Percentiles rank a stretch among this genome's conserved stretches.
Evolutionary conservation across 192 early-diverging fungal genomes (phyloP).

Genomic region (Jimgerdemannia flammicorona): DNA sequence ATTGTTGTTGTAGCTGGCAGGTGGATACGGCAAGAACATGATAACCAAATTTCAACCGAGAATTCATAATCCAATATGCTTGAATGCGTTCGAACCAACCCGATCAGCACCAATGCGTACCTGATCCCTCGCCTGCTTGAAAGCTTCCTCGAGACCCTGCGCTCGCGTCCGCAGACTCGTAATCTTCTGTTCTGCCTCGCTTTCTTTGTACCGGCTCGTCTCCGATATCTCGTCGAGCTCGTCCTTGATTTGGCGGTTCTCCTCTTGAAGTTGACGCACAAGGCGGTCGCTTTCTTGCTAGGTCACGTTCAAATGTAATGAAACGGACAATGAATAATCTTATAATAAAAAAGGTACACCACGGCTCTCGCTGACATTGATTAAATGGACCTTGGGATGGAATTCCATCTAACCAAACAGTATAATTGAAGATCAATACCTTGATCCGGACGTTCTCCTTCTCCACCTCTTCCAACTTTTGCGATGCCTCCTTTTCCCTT

Average conservation of each 20-base stretch:
- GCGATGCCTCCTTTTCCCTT: neutral
- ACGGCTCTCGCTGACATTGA: no score
- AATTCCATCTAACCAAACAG: neutral
- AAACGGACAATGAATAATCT: neutral
- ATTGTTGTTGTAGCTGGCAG: neutral
- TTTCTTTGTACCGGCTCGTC: neutral
- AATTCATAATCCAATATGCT: no score
- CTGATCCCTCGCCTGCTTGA: neutral
- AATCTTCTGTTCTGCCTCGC: neutral
- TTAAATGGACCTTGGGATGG: no score
- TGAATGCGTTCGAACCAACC: no score
- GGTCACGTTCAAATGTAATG: neutral
- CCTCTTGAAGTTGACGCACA: neutral
- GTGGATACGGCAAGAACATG: neutral
- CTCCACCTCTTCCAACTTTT: neutral
- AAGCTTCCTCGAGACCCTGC: neutral
- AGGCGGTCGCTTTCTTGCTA: neutral
- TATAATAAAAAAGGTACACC: neutral
- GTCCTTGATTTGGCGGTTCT: neutral
- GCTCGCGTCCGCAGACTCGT: neutral
- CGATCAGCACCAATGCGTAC: neutral
- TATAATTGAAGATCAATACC: neutral
- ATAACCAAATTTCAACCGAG: no score
- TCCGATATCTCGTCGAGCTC: neutral
- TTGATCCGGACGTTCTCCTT: neutral